phyloP scores from a whole-genome alignment of 1,139 yeast species.

The Lizanozyma gosingica region DNA sequence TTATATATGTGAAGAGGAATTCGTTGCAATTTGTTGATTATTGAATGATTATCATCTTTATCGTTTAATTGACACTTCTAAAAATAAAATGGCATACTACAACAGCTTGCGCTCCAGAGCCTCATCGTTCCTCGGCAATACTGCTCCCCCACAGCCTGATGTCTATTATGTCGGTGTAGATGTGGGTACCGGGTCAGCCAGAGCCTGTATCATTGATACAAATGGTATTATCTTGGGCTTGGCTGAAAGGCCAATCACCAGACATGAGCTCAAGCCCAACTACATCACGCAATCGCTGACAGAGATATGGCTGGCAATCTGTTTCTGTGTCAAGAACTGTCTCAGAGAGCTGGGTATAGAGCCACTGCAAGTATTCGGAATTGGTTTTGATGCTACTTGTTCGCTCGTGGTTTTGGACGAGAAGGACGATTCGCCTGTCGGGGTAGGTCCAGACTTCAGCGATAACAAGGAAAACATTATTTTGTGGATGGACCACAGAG shows the following conservation, averaged over 20 bases:
- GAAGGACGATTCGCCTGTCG: conserved; percentile 58
- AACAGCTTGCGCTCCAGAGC: conserved; percentile 29
- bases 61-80: too few species aligned
- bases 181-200: conserved; percentile 95
- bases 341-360: conserved; percentile 68
- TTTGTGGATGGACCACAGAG: conserved; percentile 98
- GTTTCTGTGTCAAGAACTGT: conserved; percentile 70
- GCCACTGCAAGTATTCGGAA: conserved; percentile 60
- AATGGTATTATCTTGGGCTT: conserved; percentile 76
- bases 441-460: conserved; percentile 85
- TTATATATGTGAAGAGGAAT: too few species aligned
- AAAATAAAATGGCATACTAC: neutral
- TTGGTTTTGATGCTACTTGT: conserved; percentile 97
- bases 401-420: conserved; percentile 78
- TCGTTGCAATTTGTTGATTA: too few species aligned
- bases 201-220: conserved; percentile 86
- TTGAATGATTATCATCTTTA: too few species aligned
- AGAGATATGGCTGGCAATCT: conserved; percentile 90
- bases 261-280: conserved; percentile 66
- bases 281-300: conserved; percentile 77
- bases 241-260: conserved; percentile 67
- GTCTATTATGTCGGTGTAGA: conserved; percentile 84
- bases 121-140: conserved; percentile 30
- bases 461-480: conserved; percentile 73
- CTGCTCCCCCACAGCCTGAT: conserved; percentile 37